These are phyloP conservation scores for Penicillium silybi DNA, from an alignment of 495 filamentous ascomycete genomes.

Conservation along the genomic window DNA sequence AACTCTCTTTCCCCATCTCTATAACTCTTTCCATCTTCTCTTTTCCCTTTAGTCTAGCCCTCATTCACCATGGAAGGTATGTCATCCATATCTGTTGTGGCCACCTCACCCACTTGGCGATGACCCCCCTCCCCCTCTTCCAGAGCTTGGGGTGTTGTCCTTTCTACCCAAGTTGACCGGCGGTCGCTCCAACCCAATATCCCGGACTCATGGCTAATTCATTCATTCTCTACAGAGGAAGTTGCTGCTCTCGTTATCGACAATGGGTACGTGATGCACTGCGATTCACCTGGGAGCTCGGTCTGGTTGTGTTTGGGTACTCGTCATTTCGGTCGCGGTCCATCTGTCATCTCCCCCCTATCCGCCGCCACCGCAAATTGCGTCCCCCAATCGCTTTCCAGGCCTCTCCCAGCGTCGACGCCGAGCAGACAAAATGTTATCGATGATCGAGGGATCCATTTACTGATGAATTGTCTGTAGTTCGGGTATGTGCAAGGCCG, in stretches of 20 bases:
- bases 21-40: constrained; percentile 32
- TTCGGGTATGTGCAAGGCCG: constrained; percentile 99
- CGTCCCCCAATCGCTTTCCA: constrained; percentile 16
- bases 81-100: constrained; percentile 30
- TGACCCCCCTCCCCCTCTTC: constrained; percentile 14
- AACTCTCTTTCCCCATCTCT: constrained; percentile 25
- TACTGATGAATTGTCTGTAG: constrained; percentile 58
- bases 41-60: constrained; percentile 33
- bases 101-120: constrained; percentile 35
- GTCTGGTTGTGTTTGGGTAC: constrained; percentile 17
- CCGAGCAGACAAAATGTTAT: neutral
- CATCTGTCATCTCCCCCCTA: constrained; percentile 12
- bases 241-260: constrained; percentile 99
- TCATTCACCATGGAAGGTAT: constrained; percentile 75
- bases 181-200: neutral
- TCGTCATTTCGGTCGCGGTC: constrained; percentile 28
- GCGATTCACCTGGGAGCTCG: constrained; percentile 18
- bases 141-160: constrained; percentile 6
- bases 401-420: neutral
- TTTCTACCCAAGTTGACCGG: constrained; percentile 1
- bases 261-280: constrained; percentile 85
- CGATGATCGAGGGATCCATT: constrained; percentile 7
- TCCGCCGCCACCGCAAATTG: constrained; percentile 14
- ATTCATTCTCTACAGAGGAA: constrained; percentile 71
- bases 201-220: constrained; percentile 47